Base-by-base conservation (phyloP, 176 grass and related monocot genomes). In the Microstegium vimineum region DNA sequence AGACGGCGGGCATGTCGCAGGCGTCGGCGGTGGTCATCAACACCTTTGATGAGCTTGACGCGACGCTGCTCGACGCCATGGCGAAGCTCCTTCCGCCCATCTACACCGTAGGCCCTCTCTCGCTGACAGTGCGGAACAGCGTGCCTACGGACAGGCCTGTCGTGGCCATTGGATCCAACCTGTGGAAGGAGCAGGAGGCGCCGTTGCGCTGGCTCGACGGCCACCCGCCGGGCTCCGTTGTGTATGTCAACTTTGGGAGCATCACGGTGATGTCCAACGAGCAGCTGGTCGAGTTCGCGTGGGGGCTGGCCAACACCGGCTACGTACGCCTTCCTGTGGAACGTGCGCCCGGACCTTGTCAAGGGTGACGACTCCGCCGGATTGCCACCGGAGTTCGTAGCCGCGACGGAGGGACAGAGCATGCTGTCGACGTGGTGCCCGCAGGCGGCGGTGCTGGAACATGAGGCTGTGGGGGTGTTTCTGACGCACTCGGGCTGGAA, bases 401-500 rank as follows among this genome's bases (percentile, higher is more conserved):
- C 43, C 4, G 62, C 25, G 45, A 78, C 66, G 27, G 77, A 66
- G 66, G 66, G 33, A 1, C 34, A 85, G n/a, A 54, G 82, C 41
- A 36, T 83, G 68, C 26, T 86, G 36, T 54, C 85, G 7, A 82
- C 70, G 28, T 91, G 89, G 89, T 88, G 89, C 72, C 89, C 85
- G 37, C 82, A 85, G 72, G 90, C 46, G 57, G 67, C n/a, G 28
- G 86, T 91, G 45, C 86, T 91, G 46, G 73, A 36, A 13, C 89
- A 90, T 69, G 62, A 73, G 17, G 79, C 94, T 0, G 84, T 94
- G 0, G 91, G 94, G 41, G 92, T 90, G 65, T 94, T 97, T 81
- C 75, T 97, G n/a, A 94, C 91, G 0, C 94, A 97, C 76, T 97
- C 85, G 10, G 89, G 94, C 1, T 97, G 94, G 94, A 97, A 97